Base-by-base conservation (phyloP, 2,329 filamentous ascomycete species). In the Dothistroma pini region DNA sequence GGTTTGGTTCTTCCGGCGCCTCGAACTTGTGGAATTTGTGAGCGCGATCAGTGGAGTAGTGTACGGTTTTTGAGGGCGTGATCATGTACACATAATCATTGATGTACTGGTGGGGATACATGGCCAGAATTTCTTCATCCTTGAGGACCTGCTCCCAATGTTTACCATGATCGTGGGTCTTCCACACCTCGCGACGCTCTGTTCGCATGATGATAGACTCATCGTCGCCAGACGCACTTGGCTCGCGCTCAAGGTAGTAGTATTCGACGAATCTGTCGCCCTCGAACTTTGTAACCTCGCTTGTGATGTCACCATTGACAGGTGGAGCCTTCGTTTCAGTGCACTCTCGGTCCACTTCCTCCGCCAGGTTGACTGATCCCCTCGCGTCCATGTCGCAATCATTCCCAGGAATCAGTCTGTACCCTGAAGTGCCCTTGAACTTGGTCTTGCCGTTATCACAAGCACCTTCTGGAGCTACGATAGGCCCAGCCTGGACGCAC, bases 71-170 rank as follows among this genome's bases (percentile, higher is more conserved):
- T 1, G 80, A 79, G 0, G 80, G 75, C 0, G 93, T 96, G 31
- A 96, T 81, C 77, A 99, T 92, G 75, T 90, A 99, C 31, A 95
- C 89, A 47, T 87, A 84, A 71, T 97, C 91, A 69, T 90, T 91
- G 75, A 91, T 88, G 76, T 92, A 89, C 53, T 81, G 81, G 72
- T 99, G 91, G 25, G 89, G 89, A 59, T 89, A 83, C 66, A 99
- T 90, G 21, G 78, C 81, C 50, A 83, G 78, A 59, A 97, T 85
- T 2, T 86, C 80, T 66, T 93, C 86, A 34, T 86, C 85, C 50
- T 87, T 86, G 57, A 82, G 71, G 14, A 79, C 75, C 48, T 74
- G 79, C 25, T 86, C 79, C 93, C 95, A 99, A 1, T 78, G 87
- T 78, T 96, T 96, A 70, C 95, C 95, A 71, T 97, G 93, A 72